These are phyloP conservation scores for Heterobasidion parviporum DNA, from an alignment of 1,284 basidiomycete genomes.

Conservation along the genomic window DNA sequence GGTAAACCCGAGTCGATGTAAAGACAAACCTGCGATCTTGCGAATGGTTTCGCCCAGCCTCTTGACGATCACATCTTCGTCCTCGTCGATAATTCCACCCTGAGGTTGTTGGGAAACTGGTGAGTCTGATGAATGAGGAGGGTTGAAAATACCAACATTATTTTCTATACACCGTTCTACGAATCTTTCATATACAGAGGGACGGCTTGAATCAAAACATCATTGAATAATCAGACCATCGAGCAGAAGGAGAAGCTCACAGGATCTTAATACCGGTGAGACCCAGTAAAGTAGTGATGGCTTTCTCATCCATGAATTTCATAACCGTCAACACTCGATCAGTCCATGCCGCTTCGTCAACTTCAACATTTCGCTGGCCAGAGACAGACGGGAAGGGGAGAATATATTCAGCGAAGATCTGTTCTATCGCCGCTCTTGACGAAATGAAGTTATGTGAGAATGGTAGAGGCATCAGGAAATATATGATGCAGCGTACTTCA, in stretches of 20 bases:
- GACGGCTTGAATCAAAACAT: constrained; percentile 39
- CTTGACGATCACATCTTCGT: constrained; percentile 56
- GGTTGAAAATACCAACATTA: constrained; percentile 50
- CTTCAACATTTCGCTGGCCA: constrained; percentile 46
- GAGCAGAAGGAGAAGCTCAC: constrained; percentile 29
- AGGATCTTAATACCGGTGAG: constrained; percentile 54
- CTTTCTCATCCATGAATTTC: constrained; percentile 58
- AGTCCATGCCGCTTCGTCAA: constrained; percentile 80
- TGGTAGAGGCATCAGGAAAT: background rate
- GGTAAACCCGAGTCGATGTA: constrained; percentile 10
- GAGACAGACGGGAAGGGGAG: constrained; percentile 65
- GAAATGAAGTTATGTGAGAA: background rate
- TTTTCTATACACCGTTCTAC: constrained; percentile 66
- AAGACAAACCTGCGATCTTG: constrained; percentile 47
- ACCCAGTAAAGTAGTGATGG: constrained; percentile 47
- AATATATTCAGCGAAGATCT: constrained; percentile 66
- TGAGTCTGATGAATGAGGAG: background rate
- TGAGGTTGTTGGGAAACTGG: constrained; percentile 19
- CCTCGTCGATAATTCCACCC: constrained; percentile 82
- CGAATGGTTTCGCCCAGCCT: constrained; percentile 49
- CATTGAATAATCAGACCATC: background rate
- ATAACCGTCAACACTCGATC: constrained; percentile 76
- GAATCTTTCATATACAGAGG: constrained; percentile 56
- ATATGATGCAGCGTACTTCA: constrained; percentile 38
- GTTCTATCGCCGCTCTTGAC: constrained; percentile 50